Evolutionary conservation across 441 rosid genomes (phyloP).

Genomic region (Pelargonium fulgidum): DNA sequence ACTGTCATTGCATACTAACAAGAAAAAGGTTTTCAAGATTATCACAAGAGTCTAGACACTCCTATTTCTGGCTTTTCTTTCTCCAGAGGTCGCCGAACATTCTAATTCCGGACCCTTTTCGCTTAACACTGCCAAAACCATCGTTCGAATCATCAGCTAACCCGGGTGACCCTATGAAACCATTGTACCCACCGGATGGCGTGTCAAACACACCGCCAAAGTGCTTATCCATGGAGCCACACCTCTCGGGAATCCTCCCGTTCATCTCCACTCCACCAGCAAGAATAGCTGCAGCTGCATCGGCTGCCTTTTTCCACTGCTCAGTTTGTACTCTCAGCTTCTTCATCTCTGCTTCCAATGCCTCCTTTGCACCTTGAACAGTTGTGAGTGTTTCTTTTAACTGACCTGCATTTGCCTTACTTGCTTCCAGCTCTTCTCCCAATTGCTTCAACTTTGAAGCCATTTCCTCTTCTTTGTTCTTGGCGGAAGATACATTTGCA

Average conservation of each 20-base stretch:
- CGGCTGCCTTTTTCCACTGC: slow-evolving; percentile 95
- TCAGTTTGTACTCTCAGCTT: slow-evolving; percentile 79
- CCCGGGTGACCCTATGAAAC: slow-evolving; percentile 58
- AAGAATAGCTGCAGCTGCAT: slow-evolving; percentile 86
- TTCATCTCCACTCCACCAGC: slow-evolving; percentile 58
- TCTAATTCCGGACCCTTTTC: slow-evolving; percentile 69
- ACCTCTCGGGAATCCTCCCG: slow-evolving; percentile 48
- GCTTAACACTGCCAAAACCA: slow-evolving; percentile 59
- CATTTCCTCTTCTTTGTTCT: slow-evolving; percentile 48
- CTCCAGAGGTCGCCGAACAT: slow-evolving; percentile 90
- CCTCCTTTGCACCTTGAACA: slow-evolving; percentile 50
- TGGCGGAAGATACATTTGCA: slow-evolving; percentile 29
- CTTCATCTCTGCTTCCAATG: slow-evolving; percentile 73
- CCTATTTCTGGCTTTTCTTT: slow-evolving; percentile 66
- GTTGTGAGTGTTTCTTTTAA: slow-evolving; percentile 51
- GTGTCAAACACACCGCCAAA: slow-evolving; percentile 50
- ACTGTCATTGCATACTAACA: slow-evolving; percentile 6
- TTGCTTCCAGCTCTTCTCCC: slow-evolving; percentile 54
- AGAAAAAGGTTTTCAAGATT: not conserved
- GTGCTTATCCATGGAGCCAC: slow-evolving; percentile 74
- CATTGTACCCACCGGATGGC: slow-evolving; percentile 32
- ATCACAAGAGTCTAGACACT: not conserved
- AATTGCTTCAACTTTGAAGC: slow-evolving; percentile 35
- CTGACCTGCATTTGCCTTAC: slow-evolving; percentile 36
- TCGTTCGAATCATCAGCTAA: slow-evolving; percentile 52